phyloP scores from a whole-genome alignment of 495 filamentous ascomycete genomes.

The Paragyromitra xinjiangensis region DNA sequence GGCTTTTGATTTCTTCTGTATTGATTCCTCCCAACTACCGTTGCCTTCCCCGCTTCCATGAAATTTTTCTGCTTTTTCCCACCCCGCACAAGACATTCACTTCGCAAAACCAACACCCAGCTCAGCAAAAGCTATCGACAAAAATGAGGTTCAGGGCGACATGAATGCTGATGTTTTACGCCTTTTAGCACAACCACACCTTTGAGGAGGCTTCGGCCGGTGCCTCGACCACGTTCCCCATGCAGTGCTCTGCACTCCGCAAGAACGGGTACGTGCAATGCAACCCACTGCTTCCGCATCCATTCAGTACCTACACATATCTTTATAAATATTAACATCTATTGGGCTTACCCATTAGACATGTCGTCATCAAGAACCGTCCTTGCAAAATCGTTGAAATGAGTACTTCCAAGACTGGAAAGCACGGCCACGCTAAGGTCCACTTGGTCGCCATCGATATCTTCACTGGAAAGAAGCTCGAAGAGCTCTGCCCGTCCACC shows the following conservation, averaged over 20 bases:
- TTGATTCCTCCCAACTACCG: conserved; percentile 3
- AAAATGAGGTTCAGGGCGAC: conserved; percentile 24
- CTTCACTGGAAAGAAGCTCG: conserved; percentile 99
- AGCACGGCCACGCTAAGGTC: conserved; percentile 99
- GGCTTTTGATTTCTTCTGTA: conserved; percentile 45
- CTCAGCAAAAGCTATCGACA: conserved; percentile 49
- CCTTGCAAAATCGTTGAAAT: conserved; percentile 99
- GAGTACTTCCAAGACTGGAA: conserved; percentile 99
- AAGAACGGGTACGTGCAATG: conserved; percentile 81
- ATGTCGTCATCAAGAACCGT: conserved; percentile 94
- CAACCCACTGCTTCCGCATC: conserved; percentile 20
- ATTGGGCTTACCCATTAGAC: conserved; percentile 40
- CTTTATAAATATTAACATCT: conserved; percentile 33
- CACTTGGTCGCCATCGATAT: conserved; percentile 97
- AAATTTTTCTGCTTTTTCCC: conserved; percentile 42
- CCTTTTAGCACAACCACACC: conserved; percentile 79
- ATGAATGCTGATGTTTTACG: conserved; percentile 36
- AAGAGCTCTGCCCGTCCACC: conserved; percentile 99
- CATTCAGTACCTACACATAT: conserved; percentile 10
- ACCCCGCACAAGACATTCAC: conserved; percentile 41
- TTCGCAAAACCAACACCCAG: conserved; percentile 9
- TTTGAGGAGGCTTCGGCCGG: conserved; percentile 94
- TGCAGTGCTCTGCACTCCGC: conserved; percentile 98
- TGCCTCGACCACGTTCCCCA: conserved; percentile 90
- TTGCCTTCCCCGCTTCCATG: conserved; percentile 39